Evolutionary conservation across 73 alveolate species (phyloP), one percentile per base, ranked within the genome.

Genomic region (Stentor roeselii): DNA sequence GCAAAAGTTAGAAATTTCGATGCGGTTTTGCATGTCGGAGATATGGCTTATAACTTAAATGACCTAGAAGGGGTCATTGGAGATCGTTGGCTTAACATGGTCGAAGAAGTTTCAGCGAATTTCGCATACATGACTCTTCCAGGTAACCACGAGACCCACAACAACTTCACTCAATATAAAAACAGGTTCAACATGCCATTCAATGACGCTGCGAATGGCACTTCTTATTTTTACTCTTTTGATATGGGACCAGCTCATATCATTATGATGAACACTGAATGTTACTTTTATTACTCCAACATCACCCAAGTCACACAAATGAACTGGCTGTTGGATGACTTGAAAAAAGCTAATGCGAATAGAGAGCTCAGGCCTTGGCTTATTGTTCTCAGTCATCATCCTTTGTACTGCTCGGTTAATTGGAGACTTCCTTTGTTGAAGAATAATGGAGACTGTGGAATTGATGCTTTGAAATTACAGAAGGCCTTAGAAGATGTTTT

Each of bases 301-400:
- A 21, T 50, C 21, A 50, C 67, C 30, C 30, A 6, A 50, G 21
- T 67, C 11, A 67, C 80, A 21, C 80, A 67, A 32, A 67, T 32
- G 37, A 67, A 67, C 80, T 67, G 80, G 80, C 80, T 67, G 21
- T 21, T 67, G 34, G 80, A 67, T 21, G 80, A 67, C 2, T 2
- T 67, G 0, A 67, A 67, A 21, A 32, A 67, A 67, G 80, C 80
- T 21, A 67, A 67, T 67, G 34, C 21, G 14, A 67, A 67, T 32
- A 67, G 80, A 67, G 37, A 32, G 27, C 37, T 67, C 11, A 67
- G 80, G 34, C 80, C 80, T 67, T 67, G 80, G 80, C n/a, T 67
- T 67, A 32, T 67, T 30, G 42, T 67, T 1, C 11, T 67, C 27
- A 67, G 41, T 34, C 80, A 67, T 67, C 80, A 67, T 67, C 80